Base-by-base conservation (phyloP, 441 rosid genomes). In the Brassica hybrid region DNA sequence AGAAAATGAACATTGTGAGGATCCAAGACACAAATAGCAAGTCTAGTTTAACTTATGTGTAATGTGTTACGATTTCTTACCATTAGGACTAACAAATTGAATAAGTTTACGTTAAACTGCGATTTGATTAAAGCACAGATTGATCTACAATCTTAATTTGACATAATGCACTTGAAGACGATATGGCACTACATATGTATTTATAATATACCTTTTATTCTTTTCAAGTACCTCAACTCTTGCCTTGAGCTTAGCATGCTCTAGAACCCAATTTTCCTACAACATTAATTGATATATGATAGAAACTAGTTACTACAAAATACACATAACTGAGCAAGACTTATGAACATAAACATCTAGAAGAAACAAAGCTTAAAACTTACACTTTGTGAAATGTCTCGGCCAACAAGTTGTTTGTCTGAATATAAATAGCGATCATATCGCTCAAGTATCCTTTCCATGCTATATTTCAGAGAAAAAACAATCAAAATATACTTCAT, bases 371-470 rank as follows among this genome's bases (percentile, higher is more conserved):
- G 14, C 16, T 3, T 30, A 45, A 18, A n/a, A 79, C 85, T 38
- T 87, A 93, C 97, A 80, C 62, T 85, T 65, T 83, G 82, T 57
- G 86, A 84, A n/a, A 77, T 61, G 1, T 83, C 91, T 77, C 80
- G 80, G 21, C 87, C 83, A 68, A 58, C 80, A 76, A 88, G 88
- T 76, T 88, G 96, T 83, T 87, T 90, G 74, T 90, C 99, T 1
- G 94, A 83, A 64, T 86, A 87, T 6, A 90, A 83, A 30, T 86
- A 87, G 81, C 97, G 87, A 80, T 94, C 98, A 58, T 94, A 90
- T 12, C 96, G 90, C 79, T 90, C 98, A 10, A 94, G 94, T 66
- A 94, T 89, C 80, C 84, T 90, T 70, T 90, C 98, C 98, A 94
- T 94, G 85, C 98, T 94, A 68, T 6, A 45, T 73, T 62, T 69